Conservation (phyloP, 2,329 filamentous ascomycete species). For the Aspergillus phoenicis region DNA sequence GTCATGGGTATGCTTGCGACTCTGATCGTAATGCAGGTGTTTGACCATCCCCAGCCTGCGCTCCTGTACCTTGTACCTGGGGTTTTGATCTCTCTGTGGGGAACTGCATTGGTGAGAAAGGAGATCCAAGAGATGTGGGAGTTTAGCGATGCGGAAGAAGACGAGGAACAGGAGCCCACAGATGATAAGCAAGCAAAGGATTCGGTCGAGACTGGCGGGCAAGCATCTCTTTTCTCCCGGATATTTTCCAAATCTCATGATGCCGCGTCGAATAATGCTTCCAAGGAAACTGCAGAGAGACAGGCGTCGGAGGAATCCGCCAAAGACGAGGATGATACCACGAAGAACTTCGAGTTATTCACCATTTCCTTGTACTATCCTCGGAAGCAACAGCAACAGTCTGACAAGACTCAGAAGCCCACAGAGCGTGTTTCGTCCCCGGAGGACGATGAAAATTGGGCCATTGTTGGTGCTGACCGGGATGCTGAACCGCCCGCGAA, state of each 20-base stretch:
- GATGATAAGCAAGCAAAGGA: conserved; percentile 40
- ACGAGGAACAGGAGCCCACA: conserved; percentile 26
- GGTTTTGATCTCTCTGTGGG: conserved; percentile 74
- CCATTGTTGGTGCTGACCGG: conserved; percentile 23
- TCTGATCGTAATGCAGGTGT: conserved; percentile 73
- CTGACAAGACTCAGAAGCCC: background rate
- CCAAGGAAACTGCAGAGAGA: conserved; percentile 1
- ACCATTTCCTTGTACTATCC: conserved; percentile 38
- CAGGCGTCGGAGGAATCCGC: conserved; percentile 9
- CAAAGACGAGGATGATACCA: conserved; percentile 9
- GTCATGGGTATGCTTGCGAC: conserved; percentile 75
- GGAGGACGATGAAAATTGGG: conserved; percentile 22
- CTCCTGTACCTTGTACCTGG: conserved; percentile 89
- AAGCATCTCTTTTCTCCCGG: conserved; percentile 30
- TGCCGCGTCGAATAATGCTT: background rate
- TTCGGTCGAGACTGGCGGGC: conserved; percentile 24
- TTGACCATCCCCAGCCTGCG: conserved; percentile 82
- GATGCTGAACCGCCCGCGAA: conserved; percentile 39
- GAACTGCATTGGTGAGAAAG: conserved; percentile 69
- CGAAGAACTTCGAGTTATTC: conserved; percentile 30
- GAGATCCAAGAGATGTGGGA: conserved; percentile 76
- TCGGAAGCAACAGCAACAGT: conserved; percentile 19
- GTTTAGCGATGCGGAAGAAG: conserved; percentile 69
- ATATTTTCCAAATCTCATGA: conserved; percentile 29
- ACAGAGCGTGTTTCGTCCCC: conserved; percentile 3